These are phyloP conservation scores for Periconia digitata DNA, from an alignment of 2,329 filamentous ascomycete species.

Conservation along the genomic window DNA sequence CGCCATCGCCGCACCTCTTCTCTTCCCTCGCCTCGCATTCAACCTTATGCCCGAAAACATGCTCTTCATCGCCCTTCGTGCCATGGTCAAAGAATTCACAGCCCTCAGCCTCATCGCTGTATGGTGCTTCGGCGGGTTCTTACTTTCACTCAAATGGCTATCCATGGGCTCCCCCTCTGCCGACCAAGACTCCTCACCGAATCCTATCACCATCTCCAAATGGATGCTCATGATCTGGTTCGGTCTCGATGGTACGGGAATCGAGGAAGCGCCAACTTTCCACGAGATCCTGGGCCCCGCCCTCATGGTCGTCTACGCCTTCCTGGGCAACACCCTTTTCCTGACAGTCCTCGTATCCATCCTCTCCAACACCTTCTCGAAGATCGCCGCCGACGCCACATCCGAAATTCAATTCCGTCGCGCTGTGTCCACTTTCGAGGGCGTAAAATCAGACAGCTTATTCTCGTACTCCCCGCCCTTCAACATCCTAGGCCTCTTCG, in stretches of 20 bases:
- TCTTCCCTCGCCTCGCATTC: conserved; percentile 79
- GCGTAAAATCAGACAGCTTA: conserved; percentile 80
- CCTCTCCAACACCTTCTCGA: conserved; percentile 80
- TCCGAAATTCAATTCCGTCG: conserved; percentile 84
- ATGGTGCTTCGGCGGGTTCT: conserved; percentile 83
- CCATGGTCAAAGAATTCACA: conserved; percentile 87
- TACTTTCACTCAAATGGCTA: conserved; percentile 79
- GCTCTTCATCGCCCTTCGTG: conserved; percentile 76
- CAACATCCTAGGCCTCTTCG: conserved; percentile 74
- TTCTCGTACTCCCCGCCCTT: conserved; percentile 83
- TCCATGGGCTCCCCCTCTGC: conserved; percentile 47
- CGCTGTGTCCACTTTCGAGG: conserved; percentile 80
- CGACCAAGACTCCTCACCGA: conserved; percentile 46
- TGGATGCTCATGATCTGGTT: conserved; percentile 98
- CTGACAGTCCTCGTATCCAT: conserved; percentile 88
- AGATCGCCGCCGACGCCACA: conserved; percentile 72
- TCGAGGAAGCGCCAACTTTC: conserved; percentile 64
- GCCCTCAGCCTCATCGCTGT: conserved; percentile 71
- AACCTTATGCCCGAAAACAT: conserved; percentile 82
- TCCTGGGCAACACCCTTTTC: conserved; percentile 84
- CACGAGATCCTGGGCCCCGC: conserved; percentile 78
- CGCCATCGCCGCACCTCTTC: conserved; percentile 75
- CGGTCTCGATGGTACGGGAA: conserved; percentile 70
- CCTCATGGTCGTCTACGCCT: conserved; percentile 81
- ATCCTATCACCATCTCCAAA: conserved; percentile 68